Conservation (phyloP, 164 flowering plant genomes). For the Aristolochia contorta region DNA sequence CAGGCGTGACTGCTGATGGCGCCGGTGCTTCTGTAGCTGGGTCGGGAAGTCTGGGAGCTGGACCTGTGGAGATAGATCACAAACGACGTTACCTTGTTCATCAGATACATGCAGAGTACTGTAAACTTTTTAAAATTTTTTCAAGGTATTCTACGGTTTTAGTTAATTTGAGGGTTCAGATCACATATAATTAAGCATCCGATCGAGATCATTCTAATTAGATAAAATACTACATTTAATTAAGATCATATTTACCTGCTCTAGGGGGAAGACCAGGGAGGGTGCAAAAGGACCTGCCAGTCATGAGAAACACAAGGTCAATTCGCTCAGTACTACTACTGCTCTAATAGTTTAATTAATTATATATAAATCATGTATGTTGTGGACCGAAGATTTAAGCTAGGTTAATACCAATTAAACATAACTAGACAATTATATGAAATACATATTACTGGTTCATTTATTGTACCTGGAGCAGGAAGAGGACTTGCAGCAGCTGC, state of each 20-base stretch:
- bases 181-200: no score
- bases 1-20: not conserved
- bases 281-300: not conserved
- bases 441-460: no score
- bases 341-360: no score
- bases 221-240: no score
- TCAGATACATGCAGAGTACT: not conserved
- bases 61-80: not conserved
- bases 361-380: not conserved
- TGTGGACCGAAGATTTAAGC: not conserved
- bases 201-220: no score
- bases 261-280: not conserved
- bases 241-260: not conserved
- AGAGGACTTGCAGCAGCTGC: constrained; percentile 58
- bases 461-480: constrained; percentile 75
- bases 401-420: no score
- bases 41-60: constrained; percentile 1
- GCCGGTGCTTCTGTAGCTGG: constrained; percentile 1
- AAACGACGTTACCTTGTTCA: not conserved
- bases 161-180: no score
- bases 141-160: not conserved
- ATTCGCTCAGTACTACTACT: not conserved
- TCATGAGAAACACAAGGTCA: not conserved
- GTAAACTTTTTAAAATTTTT: not conserved
- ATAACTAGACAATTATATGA: no score